A percentile compares a stretch with the other conserved stretches of the same genome.
These are phyloP conservation scores for Diaporthe sp. DNA, from an alignment of 2,329 filamentous ascomycete species.

Conservation along the genomic window DNA sequence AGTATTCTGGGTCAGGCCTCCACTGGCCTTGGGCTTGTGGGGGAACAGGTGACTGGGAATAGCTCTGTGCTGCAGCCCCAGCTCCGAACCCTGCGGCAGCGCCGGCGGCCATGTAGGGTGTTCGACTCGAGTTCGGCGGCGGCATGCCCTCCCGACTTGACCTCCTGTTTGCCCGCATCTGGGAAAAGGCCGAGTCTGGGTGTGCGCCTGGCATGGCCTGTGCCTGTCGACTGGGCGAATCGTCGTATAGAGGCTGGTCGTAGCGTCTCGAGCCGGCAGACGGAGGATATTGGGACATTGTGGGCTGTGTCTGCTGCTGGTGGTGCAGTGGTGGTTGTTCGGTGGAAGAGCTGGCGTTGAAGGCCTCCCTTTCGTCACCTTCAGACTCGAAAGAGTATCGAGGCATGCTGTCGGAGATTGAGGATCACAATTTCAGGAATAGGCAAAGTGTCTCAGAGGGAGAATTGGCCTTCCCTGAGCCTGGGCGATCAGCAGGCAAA, in stretches of 20 bases:
- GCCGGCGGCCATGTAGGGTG: constrained; percentile 39
- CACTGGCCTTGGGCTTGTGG: constrained; percentile 38
- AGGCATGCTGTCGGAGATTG: constrained; percentile 34
- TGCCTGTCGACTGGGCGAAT: constrained; percentile 29
- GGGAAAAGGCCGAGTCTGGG: constrained; percentile 51
- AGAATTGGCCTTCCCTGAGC: neutral
- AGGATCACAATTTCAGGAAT: constrained; percentile 14
- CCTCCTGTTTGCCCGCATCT: constrained; percentile 47
- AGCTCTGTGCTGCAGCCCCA: constrained; percentile 39
- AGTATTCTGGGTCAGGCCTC: constrained; percentile 40
- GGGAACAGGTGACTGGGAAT: constrained; percentile 40
- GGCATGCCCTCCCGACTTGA: constrained; percentile 41
- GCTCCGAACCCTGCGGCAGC: constrained; percentile 39
- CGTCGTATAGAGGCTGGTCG: constrained; percentile 21
- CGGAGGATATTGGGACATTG: constrained; percentile 21
- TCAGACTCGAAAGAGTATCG: constrained; percentile 39
- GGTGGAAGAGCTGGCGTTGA: constrained; percentile 22
- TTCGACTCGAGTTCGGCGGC: constrained; percentile 33
- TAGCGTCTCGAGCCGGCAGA: constrained; percentile 24
- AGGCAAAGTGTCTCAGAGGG: constrained; percentile 7
- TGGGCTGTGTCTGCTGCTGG: constrained; percentile 23
- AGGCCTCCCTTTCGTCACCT: constrained; percentile 37
- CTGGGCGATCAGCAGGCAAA: neutral
- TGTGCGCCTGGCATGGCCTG: constrained; percentile 43
- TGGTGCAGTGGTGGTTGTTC: constrained; percentile 7